Evolutionary conservation across 768 basidiomycete species (phyloP).

Genomic region (Tylopilus vinaceipallidus): DNA sequence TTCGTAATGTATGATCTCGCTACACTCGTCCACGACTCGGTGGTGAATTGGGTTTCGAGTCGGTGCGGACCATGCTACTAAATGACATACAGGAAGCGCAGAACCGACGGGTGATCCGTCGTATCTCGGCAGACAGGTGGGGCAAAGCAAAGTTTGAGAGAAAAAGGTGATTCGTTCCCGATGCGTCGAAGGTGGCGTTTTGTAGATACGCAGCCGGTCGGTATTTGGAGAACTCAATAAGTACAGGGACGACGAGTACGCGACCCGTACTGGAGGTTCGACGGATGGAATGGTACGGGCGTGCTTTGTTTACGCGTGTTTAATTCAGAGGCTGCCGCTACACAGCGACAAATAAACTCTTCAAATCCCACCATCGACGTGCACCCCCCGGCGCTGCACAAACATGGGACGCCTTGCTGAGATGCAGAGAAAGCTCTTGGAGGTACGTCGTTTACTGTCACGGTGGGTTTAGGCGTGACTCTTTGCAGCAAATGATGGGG

Average conservation of each 20-base stretch:
- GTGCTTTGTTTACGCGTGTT: slow-evolving; percentile 26
- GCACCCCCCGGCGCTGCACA: slow-evolving; percentile 8
- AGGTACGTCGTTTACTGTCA: slow-evolving; percentile 45
- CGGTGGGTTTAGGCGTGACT: slow-evolving; percentile 2
- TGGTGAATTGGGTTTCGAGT: not conserved
- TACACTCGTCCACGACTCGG: too few relatives aligned
- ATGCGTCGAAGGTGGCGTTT: not conserved
- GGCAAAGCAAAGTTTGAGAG: not conserved
- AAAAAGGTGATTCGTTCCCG: not conserved
- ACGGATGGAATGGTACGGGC: not conserved
- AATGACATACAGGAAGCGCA: not conserved
- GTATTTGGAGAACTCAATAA: too few relatives aligned
- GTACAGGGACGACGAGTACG: too few relatives aligned
- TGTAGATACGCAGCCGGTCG: not conserved
- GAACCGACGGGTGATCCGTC: not conserved
- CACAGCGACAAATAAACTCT: slow-evolving; percentile 27
- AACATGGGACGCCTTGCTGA: slow-evolving; percentile 94
- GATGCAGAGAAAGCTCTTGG: slow-evolving; percentile 92
- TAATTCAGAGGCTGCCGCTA: slow-evolving; percentile 25
- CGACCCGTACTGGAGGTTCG: too few relatives aligned
- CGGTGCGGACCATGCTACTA: not conserved
- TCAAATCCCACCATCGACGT: slow-evolving; percentile 12
- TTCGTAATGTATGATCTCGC: slow-evolving; percentile 15
- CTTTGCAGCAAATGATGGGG: slow-evolving; percentile 97
- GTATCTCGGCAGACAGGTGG: slow-evolving; percentile 19